A percentile compares a stretch with the other conserved stretches of the same genome.
These are phyloP conservation scores for Calonectria pteridis DNA, from an alignment of 2,329 filamentous ascomycete species.

Conservation along the genomic window DNA sequence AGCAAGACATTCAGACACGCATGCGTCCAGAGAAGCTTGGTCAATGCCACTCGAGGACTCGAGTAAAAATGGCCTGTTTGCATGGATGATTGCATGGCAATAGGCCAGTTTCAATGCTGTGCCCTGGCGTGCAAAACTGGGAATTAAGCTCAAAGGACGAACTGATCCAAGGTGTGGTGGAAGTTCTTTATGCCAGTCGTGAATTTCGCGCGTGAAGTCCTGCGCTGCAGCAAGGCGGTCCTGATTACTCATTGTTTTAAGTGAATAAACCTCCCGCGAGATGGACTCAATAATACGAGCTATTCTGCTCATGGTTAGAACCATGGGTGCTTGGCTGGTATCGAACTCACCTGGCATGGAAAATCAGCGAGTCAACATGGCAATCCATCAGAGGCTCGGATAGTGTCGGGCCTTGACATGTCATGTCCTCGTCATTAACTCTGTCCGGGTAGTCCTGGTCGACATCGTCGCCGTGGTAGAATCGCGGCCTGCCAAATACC, in stretches of 20 bases:
- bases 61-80: constrained; percentile 57
- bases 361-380: constrained; percentile 60
- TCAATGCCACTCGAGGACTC: constrained; percentile 55
- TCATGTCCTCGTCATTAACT: constrained; percentile 69
- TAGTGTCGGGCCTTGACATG: constrained; percentile 51
- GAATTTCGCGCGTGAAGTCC: constrained; percentile 51
- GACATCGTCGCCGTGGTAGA: constrained; percentile 73
- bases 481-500: constrained; percentile 70
- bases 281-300: constrained; percentile 53
- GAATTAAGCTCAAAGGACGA: constrained; percentile 57
- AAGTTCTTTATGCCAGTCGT: constrained; percentile 52
- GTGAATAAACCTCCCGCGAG: constrained; percentile 53
- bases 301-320: constrained; percentile 38
- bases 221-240: constrained; percentile 53
- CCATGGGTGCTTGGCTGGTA: too few relatives aligned
- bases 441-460: constrained; percentile 68
- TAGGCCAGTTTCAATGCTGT: constrained; percentile 65
- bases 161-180: constrained; percentile 57
- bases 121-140: constrained; percentile 59
- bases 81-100: constrained; percentile 65
- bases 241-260: constrained; percentile 47
- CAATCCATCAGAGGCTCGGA: constrained; percentile 54
- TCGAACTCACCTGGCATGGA: constrained; percentile 52
- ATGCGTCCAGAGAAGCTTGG: constrained; percentile 23
- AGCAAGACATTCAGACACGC: constrained; percentile 57